phyloP scores from a whole-genome alignment of 441 rosid genomes.

The Gossypium trilobum region DNA sequence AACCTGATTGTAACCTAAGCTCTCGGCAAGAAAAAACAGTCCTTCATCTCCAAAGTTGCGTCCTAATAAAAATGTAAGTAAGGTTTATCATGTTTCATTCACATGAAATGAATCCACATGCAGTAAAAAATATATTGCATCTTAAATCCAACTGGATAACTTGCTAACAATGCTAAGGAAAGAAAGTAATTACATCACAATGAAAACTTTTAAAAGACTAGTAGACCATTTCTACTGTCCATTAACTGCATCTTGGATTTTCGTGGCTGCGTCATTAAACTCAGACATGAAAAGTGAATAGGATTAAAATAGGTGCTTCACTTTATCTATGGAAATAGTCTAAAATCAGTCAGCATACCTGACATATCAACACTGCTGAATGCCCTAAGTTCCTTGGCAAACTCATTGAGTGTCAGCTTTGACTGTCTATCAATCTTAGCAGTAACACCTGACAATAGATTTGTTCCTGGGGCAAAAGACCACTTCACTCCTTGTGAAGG shows the following conservation, averaged over 20 bases:
- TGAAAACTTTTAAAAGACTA: not conserved
- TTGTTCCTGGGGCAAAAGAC: conserved; percentile 61
- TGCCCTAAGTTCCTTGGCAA: conserved; percentile 66
- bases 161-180: not conserved
- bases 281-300: not conserved
- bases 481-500: conserved; percentile 53
- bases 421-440: conserved; percentile 62
- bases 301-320: not conserved
- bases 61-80: conserved; percentile 36
- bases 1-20: conserved; percentile 90
- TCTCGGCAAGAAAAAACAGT: conserved; percentile 71
- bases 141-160: not conserved
- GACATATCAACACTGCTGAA: conserved; percentile 83
- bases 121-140: not conserved
- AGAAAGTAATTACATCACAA: not conserved
- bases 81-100: conserved; percentile 5
- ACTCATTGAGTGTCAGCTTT: conserved; percentile 71
- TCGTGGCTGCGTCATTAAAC: not conserved
- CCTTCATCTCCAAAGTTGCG: conserved; percentile 93
- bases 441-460: conserved; percentile 54
- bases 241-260: not conserved
- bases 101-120: not conserved
- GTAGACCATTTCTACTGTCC: not conserved
- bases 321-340: not conserved
- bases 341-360: conserved; percentile 38